Base-by-base conservation (phyloP, 1,284 basidiomycete species). In the Coniferiporia sulphurascens region DNA sequence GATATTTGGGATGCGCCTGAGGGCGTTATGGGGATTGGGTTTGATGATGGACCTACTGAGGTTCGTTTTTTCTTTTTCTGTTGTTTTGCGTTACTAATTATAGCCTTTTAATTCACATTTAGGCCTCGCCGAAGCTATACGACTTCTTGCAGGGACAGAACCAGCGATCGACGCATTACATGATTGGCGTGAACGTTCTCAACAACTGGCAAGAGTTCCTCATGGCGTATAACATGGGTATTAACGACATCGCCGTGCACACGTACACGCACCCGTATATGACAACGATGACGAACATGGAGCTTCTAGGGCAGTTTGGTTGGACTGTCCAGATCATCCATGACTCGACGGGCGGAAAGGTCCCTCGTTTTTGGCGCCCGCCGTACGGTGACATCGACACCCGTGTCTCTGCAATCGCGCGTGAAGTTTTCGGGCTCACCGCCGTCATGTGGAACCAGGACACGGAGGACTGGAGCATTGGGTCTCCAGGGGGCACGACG, bases 281-380 rank as follows among this genome's bases (percentile, higher is more conserved):
- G 86, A 91, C 92, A 6, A 86, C 88, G 1, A 76, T 88, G 61
- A 78, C 76, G 57, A 91, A 93, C 71, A 68, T 79, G 56, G 76
- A 87, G 61, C 71, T 94, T 53, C 65, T 95, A 45, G 91, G 80
- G 32, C 85, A 94, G 78, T 76, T 95, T 61, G 93, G 88, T 8
- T 95, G 87, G 86, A 87, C 89, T 1, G 84, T 90, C 77, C 79
- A 88, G 72, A 76, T 94, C 65, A 90, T 95, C 64, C 83, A 87
- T 67, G 86, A 93, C 68, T 85, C 86, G 2, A 91, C 89, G 6
- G 88, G 86, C 58, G 89, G 89, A 6, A 81, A 83, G 12, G 67
- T 91, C 5, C 85, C 89, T 13, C 78, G 77, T 59, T 89, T 80
- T 74, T 91, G 87, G 88, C 76, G 90, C 32, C 90, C 90, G 1